Conservation (phyloP, 164 flowering plant species). For the Chimonanthus salicifolius region DNA sequence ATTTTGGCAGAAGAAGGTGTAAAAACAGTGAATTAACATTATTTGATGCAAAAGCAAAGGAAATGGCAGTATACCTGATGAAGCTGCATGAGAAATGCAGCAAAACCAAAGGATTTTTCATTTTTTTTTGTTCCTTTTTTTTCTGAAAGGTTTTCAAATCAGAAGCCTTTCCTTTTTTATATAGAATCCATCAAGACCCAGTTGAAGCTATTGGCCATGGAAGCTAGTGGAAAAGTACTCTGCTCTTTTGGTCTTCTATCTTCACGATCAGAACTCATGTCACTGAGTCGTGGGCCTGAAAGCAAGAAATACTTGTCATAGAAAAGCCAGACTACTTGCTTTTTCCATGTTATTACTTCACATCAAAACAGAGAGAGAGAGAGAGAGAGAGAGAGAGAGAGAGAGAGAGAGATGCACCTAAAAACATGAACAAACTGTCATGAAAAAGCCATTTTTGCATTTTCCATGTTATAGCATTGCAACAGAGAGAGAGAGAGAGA, state of each 20-base stretch:
- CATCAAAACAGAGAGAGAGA: neutral
- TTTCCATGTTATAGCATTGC: no score
- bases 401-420: no score
- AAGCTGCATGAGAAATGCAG: neutral
- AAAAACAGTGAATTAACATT: neutral
- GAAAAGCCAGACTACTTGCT: neutral
- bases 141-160: no score
- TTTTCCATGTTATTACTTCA: constrained; percentile 10
- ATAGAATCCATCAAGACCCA: constrained; percentile 16
- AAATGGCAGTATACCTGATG: neutral
- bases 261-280: constrained; percentile 18
- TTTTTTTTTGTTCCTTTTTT: neutral
- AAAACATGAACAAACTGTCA: no score
- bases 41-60: neutral
- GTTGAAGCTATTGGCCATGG: constrained; percentile 12
- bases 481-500: no score
- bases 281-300: constrained; percentile 25
- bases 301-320: neutral
- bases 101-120: neutral
- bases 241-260: neutral
- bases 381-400: no score
- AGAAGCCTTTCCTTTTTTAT: constrained; percentile 3
- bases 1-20: no score
- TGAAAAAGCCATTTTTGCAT: no score
- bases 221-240: constrained; percentile 7